These are phyloP conservation scores for Viola odorata DNA, from an alignment of 345 rosid genomes.

Conservation along the genomic window DNA sequence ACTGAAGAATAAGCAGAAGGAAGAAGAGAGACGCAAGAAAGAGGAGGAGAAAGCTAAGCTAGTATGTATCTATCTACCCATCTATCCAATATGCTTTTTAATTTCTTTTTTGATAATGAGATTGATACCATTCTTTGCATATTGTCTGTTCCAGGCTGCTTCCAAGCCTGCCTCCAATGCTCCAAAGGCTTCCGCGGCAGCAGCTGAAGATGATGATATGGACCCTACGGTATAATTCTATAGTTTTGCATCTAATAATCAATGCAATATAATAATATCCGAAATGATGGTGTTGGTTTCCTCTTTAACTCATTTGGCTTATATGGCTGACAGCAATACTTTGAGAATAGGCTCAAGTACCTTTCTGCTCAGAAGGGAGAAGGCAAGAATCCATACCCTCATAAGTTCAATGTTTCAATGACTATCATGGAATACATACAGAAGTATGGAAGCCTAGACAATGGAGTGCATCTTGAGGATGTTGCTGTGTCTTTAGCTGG, in stretches of 20 bases:
- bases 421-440: slow-evolving; percentile 55
- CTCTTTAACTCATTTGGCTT: slow-evolving; percentile 6
- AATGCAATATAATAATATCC: background rate
- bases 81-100: background rate
- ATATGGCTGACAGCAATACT: slow-evolving; percentile 78
- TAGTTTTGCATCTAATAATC: too few species aligned
- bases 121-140: background rate
- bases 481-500: slow-evolving; percentile 62
- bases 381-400: slow-evolving; percentile 83
- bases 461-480: slow-evolving; percentile 73
- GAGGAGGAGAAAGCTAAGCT: slow-evolving; percentile 54
- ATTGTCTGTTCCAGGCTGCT: slow-evolving; percentile 36
- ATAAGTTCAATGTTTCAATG: slow-evolving; percentile 56
- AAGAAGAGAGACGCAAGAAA: slow-evolving; percentile 72
- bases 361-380: slow-evolving; percentile 59
- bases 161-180: slow-evolving; percentile 12
- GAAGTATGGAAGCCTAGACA: slow-evolving; percentile 49
- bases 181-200: slow-evolving; percentile 21
- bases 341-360: slow-evolving; percentile 69
- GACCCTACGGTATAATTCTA: slow-evolving; percentile 69
- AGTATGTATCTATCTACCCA: slow-evolving; percentile 7
- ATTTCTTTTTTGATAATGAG: too few species aligned
- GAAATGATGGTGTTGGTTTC: background rate
- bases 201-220: slow-evolving; percentile 93
- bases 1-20: slow-evolving; percentile 60